Base-by-base conservation (phyloP, 768 basidiomycete genomes). In the Suillus discolor region DNA sequence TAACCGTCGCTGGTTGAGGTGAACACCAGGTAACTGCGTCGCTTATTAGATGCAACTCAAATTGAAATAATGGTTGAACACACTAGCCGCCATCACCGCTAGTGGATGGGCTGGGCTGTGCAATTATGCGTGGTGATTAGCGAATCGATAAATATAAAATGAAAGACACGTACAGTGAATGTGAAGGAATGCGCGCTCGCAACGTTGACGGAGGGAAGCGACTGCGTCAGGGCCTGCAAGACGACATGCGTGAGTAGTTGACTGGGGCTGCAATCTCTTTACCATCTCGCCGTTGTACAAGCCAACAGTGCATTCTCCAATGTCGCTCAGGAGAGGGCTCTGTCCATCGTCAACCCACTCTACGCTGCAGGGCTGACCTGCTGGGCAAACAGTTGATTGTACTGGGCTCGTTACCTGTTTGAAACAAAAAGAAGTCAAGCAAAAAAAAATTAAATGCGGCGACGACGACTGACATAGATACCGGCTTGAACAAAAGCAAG, bases 291-390 rank as follows among this genome's bases (percentile, higher is more conserved):
- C 87, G n/a, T 81, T 82, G 67, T 84, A 92, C 39, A 93, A 75
- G 1, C 79, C 88, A 62, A 89, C 81, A 3, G 77, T 76, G 61
- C 84, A 82, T 0, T 83, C 72, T 4, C 89, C 89, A 57, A 92
- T 82, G 41, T 71, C 65, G 7, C 77, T 49, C n/a, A 85, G 67
- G 20, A 85, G 73, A 4, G 91, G 91, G 1, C 63, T 44, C 12
- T 66, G 45, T 20, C 90, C 90, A 67, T 93, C 80, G 63, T 93
- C 91, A 1, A 85, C 65, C 90, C 90, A 93, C 54, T 79, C 64
- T 8, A 92, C 81, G 0, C 72, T 74, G 75, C 88, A 90, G 7
- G 82, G 66, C 67, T 85, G 74, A 13, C 86, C 87, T 31, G 79
- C 91, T 45, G 77, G 77, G 72, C 88, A 91, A 28, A 75, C 77